Evolutionary conservation across 140 eudicot species (phyloP).

Genomic region (Bidens hawaiensis): DNA sequence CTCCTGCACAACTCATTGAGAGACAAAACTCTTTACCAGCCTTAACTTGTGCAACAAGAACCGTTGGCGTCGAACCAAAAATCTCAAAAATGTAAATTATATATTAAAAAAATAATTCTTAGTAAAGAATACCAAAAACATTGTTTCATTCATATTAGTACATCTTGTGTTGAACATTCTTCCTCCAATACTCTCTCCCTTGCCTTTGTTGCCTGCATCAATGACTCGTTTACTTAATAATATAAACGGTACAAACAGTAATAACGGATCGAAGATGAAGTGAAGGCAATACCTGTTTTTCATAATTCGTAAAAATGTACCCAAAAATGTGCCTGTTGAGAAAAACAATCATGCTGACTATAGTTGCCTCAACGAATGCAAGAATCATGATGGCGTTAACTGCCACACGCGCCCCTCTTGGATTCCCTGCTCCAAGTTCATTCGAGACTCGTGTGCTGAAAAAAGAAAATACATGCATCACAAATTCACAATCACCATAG

Average conservation of each 20-base stretch:
- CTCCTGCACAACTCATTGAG: too few species aligned
- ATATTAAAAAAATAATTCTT: too few species aligned
- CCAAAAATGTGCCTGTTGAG: conserved; percentile 58
- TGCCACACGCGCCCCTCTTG: conserved; percentile 52
- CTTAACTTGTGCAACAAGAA: not conserved
- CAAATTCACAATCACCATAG: not conserved
- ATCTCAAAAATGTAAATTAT: too few species aligned
- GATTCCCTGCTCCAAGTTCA: conserved; percentile 71
- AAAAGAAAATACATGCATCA: not conserved
- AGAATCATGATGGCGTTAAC: conserved; percentile 43
- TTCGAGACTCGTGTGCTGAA: conserved; percentile 79
- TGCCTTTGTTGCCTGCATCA: conserved; percentile 42
- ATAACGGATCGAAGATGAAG: not conserved
- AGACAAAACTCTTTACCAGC: too few species aligned
- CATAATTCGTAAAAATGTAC: conserved; percentile 72
- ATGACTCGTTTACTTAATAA: not conserved
- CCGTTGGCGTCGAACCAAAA: not conserved
- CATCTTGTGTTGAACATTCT: conserved; percentile 15
- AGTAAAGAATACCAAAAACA: too few species aligned
- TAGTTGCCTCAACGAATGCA: conserved; percentile 30
- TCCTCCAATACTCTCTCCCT: conserved; percentile 34
- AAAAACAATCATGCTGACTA: conserved; percentile 41
- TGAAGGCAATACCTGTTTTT: conserved; percentile 60
- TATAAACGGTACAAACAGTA: too few species aligned
- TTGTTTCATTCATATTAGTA: not conserved